Conservation (phyloP, 768 basidiomycete genomes). For the Lactifluus pinguis region DNA sequence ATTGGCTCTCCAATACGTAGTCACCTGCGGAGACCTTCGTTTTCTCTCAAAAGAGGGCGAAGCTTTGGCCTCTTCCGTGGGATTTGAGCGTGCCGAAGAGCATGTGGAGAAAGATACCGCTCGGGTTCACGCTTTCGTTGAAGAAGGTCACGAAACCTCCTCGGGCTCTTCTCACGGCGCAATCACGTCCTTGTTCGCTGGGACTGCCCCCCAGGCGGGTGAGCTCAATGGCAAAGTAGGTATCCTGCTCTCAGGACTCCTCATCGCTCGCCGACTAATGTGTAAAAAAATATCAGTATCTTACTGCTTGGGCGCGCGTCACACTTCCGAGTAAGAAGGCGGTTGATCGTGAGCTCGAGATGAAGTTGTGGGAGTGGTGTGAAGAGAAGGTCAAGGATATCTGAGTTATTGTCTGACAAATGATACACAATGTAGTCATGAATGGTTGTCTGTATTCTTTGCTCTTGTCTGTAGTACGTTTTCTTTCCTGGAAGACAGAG, state of each 20-base stretch:
- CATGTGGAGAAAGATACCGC: too few relatives aligned
- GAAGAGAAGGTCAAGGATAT: background rate
- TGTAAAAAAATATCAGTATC: background rate
- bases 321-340: slow-evolving; percentile 3
- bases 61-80: too few relatives aligned
- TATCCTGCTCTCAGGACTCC: background rate
- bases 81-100: too few relatives aligned
- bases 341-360: background rate
- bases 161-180: background rate
- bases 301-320: background rate
- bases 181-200: background rate
- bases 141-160: background rate
- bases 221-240: background rate
- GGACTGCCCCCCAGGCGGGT: background rate
- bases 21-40: background rate
- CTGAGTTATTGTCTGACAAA: background rate
- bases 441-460: too few relatives aligned
- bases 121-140: background rate
- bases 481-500: background rate
- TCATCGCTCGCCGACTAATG: background rate
- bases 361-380: background rate
- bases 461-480: background rate
- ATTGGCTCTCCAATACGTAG: background rate
- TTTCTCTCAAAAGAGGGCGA: background rate
- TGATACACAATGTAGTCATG: too few relatives aligned